phyloP scores from a whole-genome alignment of 2,329 filamentous ascomycete genomes.

The Escovopsis sp. region DNA sequence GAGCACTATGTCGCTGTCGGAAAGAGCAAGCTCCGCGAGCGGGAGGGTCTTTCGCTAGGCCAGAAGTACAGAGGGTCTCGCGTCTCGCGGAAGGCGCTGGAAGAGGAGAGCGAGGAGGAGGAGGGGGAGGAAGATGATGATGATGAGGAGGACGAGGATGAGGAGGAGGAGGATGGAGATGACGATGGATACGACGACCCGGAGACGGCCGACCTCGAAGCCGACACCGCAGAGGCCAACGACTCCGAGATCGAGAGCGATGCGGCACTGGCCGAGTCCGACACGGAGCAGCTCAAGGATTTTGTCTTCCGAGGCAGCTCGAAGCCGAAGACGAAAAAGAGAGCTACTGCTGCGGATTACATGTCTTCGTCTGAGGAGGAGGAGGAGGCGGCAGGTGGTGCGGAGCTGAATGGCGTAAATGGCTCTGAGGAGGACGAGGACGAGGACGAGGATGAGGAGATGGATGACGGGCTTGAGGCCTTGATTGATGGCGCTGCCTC shows the following conservation, averaged over 20 bases:
- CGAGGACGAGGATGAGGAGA: slow-evolving; percentile 21
- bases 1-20: slow-evolving; percentile 78
- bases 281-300: slow-evolving; percentile 65
- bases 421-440: slow-evolving; percentile 21
- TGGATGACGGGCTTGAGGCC: slow-evolving; percentile 22
- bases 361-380: slow-evolving; percentile 33
- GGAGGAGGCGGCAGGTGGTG: slow-evolving; percentile 18
- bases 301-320: slow-evolving; percentile 51
- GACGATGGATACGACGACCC: slow-evolving; percentile 42
- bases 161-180: slow-evolving; percentile 28
- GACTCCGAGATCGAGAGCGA: slow-evolving; percentile 51
- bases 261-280: slow-evolving; percentile 64
- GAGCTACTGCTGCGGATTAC: slow-evolving; percentile 40
- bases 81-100: slow-evolving; percentile 54
- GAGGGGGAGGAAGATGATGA: slow-evolving; percentile 26
- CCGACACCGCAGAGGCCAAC: slow-evolving; percentile 31
- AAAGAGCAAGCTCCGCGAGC: slow-evolving; percentile 71
- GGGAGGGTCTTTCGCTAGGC: slow-evolving; percentile 53
- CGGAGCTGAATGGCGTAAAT: slow-evolving; percentile 17
- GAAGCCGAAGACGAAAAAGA: slow-evolving; percentile 27
- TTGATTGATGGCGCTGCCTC: slow-evolving; percentile 16
- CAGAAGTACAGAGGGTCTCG: slow-evolving; percentile 66
- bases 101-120: slow-evolving; percentile 38
- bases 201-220: slow-evolving; percentile 36
- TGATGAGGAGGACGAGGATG: slow-evolving; percentile 24